These are phyloP conservation scores for Epichloe hybrida DNA, from an alignment of 2,329 filamentous ascomycete genomes.

Conservation along the genomic window DNA sequence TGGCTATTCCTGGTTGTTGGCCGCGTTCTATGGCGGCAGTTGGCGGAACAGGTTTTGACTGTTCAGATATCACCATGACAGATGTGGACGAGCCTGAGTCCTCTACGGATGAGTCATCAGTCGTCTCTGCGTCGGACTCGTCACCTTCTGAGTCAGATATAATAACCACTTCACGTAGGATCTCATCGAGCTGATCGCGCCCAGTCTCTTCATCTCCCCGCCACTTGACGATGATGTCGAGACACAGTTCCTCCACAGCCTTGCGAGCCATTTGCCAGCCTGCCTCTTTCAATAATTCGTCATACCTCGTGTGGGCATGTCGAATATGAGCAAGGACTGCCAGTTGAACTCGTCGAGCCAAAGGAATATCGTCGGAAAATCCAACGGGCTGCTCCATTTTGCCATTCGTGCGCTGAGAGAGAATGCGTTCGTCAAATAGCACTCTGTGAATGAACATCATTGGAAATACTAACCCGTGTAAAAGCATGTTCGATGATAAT, in stretches of 20 bases:
- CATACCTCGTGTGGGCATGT: conserved; percentile 53
- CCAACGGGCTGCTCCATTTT: conserved; percentile 45
- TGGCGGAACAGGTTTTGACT: neutral
- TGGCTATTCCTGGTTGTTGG: conserved; percentile 1
- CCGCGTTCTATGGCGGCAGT: neutral
- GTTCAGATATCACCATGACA: conserved; percentile 8
- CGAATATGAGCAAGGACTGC: conserved; percentile 54
- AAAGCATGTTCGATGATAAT: conserved; percentile 51
- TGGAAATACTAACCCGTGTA: conserved; percentile 36
- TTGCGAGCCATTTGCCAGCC: conserved; percentile 46
- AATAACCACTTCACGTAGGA: conserved; percentile 51
- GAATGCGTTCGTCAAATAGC: conserved; percentile 5
- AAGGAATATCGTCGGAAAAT: conserved; percentile 37
- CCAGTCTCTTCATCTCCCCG: conserved; percentile 59
- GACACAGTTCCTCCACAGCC: conserved; percentile 45
- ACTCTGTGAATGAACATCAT: neutral
- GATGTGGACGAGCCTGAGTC: conserved; percentile 9
- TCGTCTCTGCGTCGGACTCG: conserved; percentile 24
- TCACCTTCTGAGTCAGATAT: conserved; percentile 47
- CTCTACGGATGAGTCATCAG: conserved; percentile 19
- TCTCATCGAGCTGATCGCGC: conserved; percentile 53
- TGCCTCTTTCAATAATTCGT: conserved; percentile 44
- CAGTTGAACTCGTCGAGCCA: conserved; percentile 50
- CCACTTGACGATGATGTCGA: conserved; percentile 57
- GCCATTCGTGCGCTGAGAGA: conserved; percentile 31